These are phyloP conservation scores for Trichoderma breve DNA, from an alignment of 2,329 filamentous ascomycete genomes.

Conservation along the genomic window DNA sequence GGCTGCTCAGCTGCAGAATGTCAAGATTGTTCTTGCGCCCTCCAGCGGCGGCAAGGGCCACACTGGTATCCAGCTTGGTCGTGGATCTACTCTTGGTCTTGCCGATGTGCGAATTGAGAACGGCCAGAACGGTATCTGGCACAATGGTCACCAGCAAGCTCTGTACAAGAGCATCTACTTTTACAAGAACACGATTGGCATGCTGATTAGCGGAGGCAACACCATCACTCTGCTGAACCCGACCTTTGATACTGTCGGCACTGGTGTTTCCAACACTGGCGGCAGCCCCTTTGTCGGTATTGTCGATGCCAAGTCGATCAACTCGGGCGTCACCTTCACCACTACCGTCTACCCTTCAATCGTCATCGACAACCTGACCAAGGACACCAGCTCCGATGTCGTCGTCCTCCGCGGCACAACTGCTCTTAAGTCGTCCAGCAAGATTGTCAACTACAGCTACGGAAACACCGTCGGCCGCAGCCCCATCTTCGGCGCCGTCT, in stretches of 20 bases:
- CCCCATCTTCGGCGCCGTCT: slow-evolving; percentile 40
- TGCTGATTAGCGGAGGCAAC: slow-evolving; percentile 31
- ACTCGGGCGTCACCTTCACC: slow-evolving; percentile 41
- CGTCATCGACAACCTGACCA: slow-evolving; percentile 43
- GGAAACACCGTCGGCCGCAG: slow-evolving; percentile 42
- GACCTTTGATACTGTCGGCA: slow-evolving; percentile 41
- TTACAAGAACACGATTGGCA: slow-evolving; percentile 40
- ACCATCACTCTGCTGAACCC: slow-evolving; percentile 42
- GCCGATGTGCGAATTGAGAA: slow-evolving; percentile 41
- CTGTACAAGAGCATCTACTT: slow-evolving; percentile 46
- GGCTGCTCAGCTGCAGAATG: slow-evolving; percentile 41
- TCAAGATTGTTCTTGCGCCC: slow-evolving; percentile 41
- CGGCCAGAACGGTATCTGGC: slow-evolving; percentile 44
- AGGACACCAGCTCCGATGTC: slow-evolving; percentile 39
- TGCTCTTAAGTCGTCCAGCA: slow-evolving; percentile 29
- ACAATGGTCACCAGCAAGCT: slow-evolving; percentile 44
- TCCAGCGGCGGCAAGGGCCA: slow-evolving; percentile 38
- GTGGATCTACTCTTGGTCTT: slow-evolving; percentile 42
- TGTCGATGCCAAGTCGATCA: slow-evolving; percentile 41
- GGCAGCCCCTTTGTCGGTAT: slow-evolving; percentile 42
- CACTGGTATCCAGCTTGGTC: slow-evolving; percentile 41
- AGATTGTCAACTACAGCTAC: slow-evolving; percentile 42
- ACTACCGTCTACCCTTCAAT: slow-evolving; percentile 40
- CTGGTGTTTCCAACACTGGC: slow-evolving; percentile 35
- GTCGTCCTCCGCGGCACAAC: slow-evolving; percentile 34